Percentiles rank a stretch among this genome's conserved stretches.
These are phyloP conservation scores for Fremontodendron californicum DNA, from an alignment of 345 rosid genomes.

Conservation along the genomic window DNA sequence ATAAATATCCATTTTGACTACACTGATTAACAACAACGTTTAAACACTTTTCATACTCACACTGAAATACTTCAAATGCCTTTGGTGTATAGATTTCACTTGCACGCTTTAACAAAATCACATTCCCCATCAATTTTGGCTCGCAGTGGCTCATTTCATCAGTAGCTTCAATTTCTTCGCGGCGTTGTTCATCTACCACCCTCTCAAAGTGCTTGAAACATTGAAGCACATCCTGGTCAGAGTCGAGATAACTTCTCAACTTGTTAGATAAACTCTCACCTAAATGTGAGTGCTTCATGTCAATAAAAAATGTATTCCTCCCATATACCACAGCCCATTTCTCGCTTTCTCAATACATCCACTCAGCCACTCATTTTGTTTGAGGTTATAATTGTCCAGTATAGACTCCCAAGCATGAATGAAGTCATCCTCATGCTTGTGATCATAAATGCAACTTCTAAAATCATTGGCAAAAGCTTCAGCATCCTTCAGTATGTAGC, in stretches of 20 bases:
- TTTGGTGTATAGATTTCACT: conserved; percentile 28
- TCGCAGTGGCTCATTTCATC: conserved; percentile 24
- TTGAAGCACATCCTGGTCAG: conserved; percentile 24
- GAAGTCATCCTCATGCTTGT: conserved; percentile 31
- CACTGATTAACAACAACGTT: conserved; percentile 24
- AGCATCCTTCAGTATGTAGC: conserved; percentile 13
- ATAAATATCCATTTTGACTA: conserved; percentile 18
- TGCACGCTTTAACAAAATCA: conserved; percentile 28
- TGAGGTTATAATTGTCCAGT: conserved; percentile 27
- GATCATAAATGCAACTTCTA: conserved; percentile 29
- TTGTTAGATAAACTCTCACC: conserved; percentile 29
- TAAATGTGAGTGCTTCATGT: conserved; percentile 18
- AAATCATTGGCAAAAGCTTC: conserved; percentile 23
- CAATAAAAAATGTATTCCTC: conserved; percentile 21
- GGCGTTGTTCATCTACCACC: conserved; percentile 24
- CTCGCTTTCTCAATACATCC: conserved; percentile 32
- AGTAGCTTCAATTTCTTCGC: conserved; percentile 25
- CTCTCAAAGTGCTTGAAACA: conserved; percentile 27
- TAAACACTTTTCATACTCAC: conserved; percentile 32
- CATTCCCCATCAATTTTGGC: conserved; percentile 32
- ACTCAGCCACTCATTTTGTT: conserved; percentile 34
- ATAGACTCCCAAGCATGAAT: conserved; percentile 28
- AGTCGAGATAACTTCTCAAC: conserved; percentile 20
- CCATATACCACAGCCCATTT: conserved; percentile 30
- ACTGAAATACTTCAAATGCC: conserved; percentile 33